These are phyloP conservation scores for Diospyros kaki DNA, from an alignment of 148 eudicot species.

Conservation along the genomic window DNA sequence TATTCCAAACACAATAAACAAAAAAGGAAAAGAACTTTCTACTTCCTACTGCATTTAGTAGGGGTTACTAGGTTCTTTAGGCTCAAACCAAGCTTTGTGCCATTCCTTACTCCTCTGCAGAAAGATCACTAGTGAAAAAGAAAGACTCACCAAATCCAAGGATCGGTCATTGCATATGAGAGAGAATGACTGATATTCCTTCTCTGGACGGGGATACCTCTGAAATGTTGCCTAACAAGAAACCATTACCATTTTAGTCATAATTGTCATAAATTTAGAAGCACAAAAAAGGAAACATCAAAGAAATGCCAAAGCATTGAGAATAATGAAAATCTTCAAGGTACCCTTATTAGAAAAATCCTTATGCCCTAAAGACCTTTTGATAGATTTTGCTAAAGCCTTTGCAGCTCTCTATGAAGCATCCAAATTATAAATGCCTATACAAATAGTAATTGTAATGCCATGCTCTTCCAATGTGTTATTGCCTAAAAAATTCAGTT, in stretches of 20 bases:
- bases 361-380: background rate
- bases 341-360: background rate
- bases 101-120: background rate
- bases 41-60: too few species aligned
- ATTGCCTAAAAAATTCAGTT: too few species aligned
- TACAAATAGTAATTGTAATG: background rate
- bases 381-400: background rate
- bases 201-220: slow-evolving; percentile 94
- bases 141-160: slow-evolving; percentile 76
- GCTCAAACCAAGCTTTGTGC: background rate
- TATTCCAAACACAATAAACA: background rate
- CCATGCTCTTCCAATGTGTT: too few species aligned
- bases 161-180: slow-evolving; percentile 79
- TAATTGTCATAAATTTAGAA: background rate
- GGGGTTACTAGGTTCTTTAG: background rate
- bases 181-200: slow-evolving; percentile 95
- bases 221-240: slow-evolving; percentile 66
- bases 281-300: background rate
- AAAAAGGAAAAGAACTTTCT: slow-evolving; percentile 1
- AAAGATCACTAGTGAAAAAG: background rate
- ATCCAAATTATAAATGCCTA: background rate
- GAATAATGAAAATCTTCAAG: background rate
- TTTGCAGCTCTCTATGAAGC: background rate
- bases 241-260: background rate
- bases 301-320: background rate